phyloP scores from a whole-genome alignment of 139 green algal species.

The Asterochloris erici region DNA sequence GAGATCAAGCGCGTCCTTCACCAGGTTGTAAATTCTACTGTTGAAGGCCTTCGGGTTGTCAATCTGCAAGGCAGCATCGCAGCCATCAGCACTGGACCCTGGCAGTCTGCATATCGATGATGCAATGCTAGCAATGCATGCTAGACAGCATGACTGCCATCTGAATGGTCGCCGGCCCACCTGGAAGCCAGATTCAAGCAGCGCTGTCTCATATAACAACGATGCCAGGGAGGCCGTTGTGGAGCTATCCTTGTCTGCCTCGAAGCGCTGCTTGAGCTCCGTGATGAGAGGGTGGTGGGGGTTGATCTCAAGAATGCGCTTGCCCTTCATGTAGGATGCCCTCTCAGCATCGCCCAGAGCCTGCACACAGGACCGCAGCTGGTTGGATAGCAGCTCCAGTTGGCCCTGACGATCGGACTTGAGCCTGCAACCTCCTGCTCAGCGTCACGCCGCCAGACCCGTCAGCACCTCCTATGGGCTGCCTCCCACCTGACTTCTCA shows the following conservation, averaged over 20 bases:
- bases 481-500: constrained; percentile 58
- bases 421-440: too few species aligned
- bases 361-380: constrained; percentile 14
- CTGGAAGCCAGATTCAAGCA: constrained; percentile 89
- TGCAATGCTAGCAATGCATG: too few species aligned
- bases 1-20: constrained; percentile 23
- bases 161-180: constrained; percentile 45
- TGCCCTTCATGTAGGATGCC: constrained; percentile 27
- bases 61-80: not conserved
- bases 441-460: too few species aligned
- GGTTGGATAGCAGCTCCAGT: too few species aligned
- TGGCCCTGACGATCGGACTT: too few species aligned
- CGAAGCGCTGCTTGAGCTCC: constrained; percentile 66
- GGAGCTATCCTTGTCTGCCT: constrained; percentile 1
- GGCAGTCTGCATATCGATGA: too few species aligned
- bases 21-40: constrained; percentile 30
- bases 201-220: constrained; percentile 90
- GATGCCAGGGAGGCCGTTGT: constrained; percentile 41
- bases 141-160: too few species aligned
- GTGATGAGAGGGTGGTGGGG: constrained; percentile 88
- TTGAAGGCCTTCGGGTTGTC: constrained; percentile 34
- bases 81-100: not conserved
- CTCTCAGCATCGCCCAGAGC: constrained; percentile 49
- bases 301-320: constrained; percentile 94
- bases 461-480: too few species aligned